Conservation (phyloP, 495 filamentous ascomycete genomes). For the Hypomontagnella submonticulosa region DNA sequence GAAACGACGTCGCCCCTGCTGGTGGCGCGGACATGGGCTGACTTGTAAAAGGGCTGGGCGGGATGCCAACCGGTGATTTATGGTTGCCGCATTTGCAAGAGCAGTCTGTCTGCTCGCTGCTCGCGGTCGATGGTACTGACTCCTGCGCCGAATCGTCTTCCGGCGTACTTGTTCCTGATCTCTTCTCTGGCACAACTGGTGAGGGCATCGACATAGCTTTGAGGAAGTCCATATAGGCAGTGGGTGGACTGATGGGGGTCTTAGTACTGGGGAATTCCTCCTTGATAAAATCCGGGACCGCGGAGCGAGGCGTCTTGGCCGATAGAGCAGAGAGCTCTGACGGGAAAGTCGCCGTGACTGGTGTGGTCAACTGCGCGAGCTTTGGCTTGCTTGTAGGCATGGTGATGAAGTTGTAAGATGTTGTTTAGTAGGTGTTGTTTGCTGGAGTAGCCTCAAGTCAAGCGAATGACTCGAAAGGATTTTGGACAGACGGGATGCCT, state of each 20-base stretch:
- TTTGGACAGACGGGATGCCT: constrained; percentile 44
- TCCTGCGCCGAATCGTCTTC: constrained; percentile 54
- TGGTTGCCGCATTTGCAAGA: constrained; percentile 66
- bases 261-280: constrained; percentile 55
- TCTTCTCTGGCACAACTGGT: constrained; percentile 65
- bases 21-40: constrained; percentile 70
- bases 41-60: constrained; percentile 57
- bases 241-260: constrained; percentile 93
- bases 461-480: constrained; percentile 55
- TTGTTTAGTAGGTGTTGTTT: constrained; percentile 31
- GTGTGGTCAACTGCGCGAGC: constrained; percentile 79
- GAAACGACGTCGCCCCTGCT: constrained; percentile 57
- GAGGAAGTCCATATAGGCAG: constrained; percentile 92
- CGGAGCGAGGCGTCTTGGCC: constrained; percentile 62
- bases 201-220: constrained; percentile 72
- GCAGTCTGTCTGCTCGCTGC: constrained; percentile 61
- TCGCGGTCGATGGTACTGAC: constrained; percentile 65
- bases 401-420: constrained; percentile 52
- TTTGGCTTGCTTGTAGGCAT: constrained; percentile 70
- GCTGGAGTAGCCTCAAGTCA: constrained; percentile 48
- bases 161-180: constrained; percentile 48
- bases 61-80: constrained; percentile 50
- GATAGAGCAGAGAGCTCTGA: constrained; percentile 71
- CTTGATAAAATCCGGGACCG: constrained; percentile 58
- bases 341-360: constrained; percentile 79